Percentiles rank a stretch among this genome's conserved stretches.
Conservation (phyloP, 2,329 filamentous ascomycete species). For the Thermothelomyces thermophilus region DNA sequence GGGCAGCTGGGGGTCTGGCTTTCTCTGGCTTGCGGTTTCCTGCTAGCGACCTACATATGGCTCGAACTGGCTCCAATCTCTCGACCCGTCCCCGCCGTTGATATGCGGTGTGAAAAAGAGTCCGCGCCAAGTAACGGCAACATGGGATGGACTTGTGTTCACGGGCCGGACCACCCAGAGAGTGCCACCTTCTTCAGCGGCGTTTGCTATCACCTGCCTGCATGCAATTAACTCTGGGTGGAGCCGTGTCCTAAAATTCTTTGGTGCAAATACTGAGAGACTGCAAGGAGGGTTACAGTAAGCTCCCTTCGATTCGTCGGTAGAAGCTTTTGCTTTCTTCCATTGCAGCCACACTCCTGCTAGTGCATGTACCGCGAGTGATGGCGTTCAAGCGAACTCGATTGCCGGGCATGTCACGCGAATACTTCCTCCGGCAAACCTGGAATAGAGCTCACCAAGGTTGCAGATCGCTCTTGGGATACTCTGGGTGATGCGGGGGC, state of each 20-base stretch:
- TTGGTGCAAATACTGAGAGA: too few relatives aligned
- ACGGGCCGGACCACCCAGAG: conserved; percentile 17
- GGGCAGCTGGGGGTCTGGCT: not conserved
- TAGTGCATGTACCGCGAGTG: not conserved
- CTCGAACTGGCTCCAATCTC: too few relatives aligned
- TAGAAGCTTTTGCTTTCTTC: conserved; percentile 1
- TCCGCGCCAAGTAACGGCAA: not conserved
- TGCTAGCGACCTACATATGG: too few relatives aligned
- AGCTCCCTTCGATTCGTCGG: not conserved
- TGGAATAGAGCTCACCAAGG: not conserved
- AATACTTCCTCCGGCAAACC: not conserved
- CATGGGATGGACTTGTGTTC: not conserved
- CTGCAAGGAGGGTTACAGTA: not conserved
- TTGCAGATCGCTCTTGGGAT: not conserved
- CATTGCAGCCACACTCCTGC: not conserved
- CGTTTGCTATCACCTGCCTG: conserved; percentile 10
- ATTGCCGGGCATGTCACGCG: conserved; percentile 1
- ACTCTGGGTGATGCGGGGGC: not conserved
- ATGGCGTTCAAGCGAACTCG: too few relatives aligned
- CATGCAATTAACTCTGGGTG: conserved; percentile 8
- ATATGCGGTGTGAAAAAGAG: conserved; percentile 5
- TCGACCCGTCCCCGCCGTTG: not conserved
- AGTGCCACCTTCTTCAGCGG: conserved; percentile 15
- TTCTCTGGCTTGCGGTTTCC: too few relatives aligned
- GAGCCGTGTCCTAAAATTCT: not conserved